Base-by-base conservation (phyloP, 1,139 yeast species). In the Scheffersomyces titani region DNA sequence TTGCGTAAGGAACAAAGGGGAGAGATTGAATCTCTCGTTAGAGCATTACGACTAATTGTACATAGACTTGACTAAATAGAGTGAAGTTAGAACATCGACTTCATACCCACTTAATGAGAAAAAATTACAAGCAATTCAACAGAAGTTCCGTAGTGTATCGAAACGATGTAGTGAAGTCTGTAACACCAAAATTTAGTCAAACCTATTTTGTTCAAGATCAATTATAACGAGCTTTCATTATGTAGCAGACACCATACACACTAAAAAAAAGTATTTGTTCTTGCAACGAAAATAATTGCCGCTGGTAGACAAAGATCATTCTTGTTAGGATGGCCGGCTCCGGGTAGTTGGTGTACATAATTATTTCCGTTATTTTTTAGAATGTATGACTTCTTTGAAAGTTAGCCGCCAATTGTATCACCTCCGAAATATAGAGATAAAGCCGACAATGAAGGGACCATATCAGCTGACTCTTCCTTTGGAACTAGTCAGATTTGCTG, bases 31-130 rank as follows among this genome's bases (percentile, higher is more conserved):
- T 21, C 44, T 24, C 19, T 18, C 19, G 44, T 22, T 22, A n/a
- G 18, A 20, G 49, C 18, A 49, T 44, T 44, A 36, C 44, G 49
- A 48, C 30, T 20, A 51, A 36, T 44, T 44, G 21, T 19, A 21
- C 40, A 52, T 36, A 18, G 24, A 45, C 5, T 30, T 30, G 40
- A 30, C 51, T 19, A 21, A 19, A 53, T 22, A 46, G 47, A 36
- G 20, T 20, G 44, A 40, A n/a, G 2, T 11, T 24, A 47, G 40
- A 46, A 21, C 50, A 44, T 50, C 24, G 21, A 44, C 54, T 54
- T 53, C 52, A 56, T 56, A 55, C 7, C 16, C 11, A 30, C 40
- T 30, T 30, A 30, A 7, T 30, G 40, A 9, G 40, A 30, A 11
- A 30, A 30, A 6, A 30, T 30, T 30, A 9, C 40, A 30, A 9